Conservation (phyloP, 352 stramenopile genomes). For the Phytophthora hibernalis region DNA sequence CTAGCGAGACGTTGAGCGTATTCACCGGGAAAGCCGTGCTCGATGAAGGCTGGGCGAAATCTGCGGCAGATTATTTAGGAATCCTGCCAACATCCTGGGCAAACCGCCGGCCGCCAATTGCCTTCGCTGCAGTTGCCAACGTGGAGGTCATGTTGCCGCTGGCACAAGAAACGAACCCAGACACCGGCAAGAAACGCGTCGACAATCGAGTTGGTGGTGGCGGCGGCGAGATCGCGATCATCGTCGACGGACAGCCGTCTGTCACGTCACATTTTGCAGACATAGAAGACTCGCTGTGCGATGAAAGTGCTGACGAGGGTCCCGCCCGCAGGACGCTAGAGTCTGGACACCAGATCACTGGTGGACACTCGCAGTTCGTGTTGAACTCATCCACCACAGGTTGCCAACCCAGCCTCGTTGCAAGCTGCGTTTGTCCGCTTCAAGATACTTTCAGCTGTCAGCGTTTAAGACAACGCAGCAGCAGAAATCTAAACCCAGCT, state of each 20-base stretch:
- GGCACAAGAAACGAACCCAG: conserved; percentile 16
- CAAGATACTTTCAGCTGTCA: background rate
- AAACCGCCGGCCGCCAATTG: conserved; percentile 14
- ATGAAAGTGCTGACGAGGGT: background rate
- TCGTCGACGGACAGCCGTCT: conserved; percentile 11
- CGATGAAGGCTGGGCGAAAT: background rate
- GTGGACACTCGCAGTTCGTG: background rate
- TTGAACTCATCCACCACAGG: too few species aligned
- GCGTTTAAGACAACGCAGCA: background rate
- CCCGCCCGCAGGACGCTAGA: background rate
- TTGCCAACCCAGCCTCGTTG: background rate
- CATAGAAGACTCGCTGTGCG: conserved; percentile 7
- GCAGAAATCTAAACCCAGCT: background rate
- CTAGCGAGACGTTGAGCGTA: too few species aligned
- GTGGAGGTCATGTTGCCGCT: conserved; percentile 23
- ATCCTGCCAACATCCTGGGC: background rate
- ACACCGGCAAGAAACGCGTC: conserved; percentile 20
- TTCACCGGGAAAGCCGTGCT: too few species aligned
- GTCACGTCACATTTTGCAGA: conserved; percentile 14
- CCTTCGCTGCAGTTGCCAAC: background rate
- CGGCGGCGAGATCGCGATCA: conserved; percentile 2
- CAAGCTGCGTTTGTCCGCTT: too few species aligned
- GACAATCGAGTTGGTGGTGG: conserved; percentile 23
- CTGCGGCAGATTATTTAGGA: background rate
- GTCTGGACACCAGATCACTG: background rate